Evolutionary conservation across 2,329 filamentous ascomycete genomes (phyloP), one percentile per base, ranked within the genome.

Genomic region (Dothistroma septosporum): DNA sequence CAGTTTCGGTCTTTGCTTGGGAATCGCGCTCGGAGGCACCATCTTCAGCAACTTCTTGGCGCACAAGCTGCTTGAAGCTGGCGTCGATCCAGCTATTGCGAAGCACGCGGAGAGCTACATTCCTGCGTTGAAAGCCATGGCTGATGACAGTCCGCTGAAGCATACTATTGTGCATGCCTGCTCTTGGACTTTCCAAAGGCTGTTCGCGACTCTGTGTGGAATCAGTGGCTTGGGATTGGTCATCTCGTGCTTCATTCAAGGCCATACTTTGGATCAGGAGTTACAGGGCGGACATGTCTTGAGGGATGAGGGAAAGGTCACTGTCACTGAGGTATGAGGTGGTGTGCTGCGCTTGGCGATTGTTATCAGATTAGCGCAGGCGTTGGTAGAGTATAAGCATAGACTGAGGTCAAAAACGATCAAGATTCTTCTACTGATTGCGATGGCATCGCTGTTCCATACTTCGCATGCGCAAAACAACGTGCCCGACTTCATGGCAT

Each of bases 1-100:
- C 41, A 76, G 70, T 57, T 77, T 83, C 33, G 82, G 81, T 2
- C 67, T 73, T n/a, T 76, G 78, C 2, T 78, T 81, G 69, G 81
- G 79, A 9, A 74, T 79, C 1, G 72, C 78, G 0, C 76, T 83
- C 24, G 75, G 77, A 0, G 74, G 73, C 1, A 72, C 75, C 4
- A 72, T 80, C 32, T 82, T 81, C 66, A 69, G 74, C 48, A 76
- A 72, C 52, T 67, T 70, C 49, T 44, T 71, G 14, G 57, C 60
- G 7, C 41, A 57, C 11, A 62, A 61, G 22, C 55, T 70, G 1
- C n/a, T 47, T 0, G 14, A 56, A 2, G 41, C 60, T 1, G 60
- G 55, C 4, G 35, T 70, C 2, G 47, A 55, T 2, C 21, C 50
- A 3, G 58, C 49, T 1, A 61, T 70, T 44, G 66, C 69, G 1